Evolutionary conservation across 1,284 basidiomycete genomes (phyloP).

Genomic region (Irpex sp.): DNA sequence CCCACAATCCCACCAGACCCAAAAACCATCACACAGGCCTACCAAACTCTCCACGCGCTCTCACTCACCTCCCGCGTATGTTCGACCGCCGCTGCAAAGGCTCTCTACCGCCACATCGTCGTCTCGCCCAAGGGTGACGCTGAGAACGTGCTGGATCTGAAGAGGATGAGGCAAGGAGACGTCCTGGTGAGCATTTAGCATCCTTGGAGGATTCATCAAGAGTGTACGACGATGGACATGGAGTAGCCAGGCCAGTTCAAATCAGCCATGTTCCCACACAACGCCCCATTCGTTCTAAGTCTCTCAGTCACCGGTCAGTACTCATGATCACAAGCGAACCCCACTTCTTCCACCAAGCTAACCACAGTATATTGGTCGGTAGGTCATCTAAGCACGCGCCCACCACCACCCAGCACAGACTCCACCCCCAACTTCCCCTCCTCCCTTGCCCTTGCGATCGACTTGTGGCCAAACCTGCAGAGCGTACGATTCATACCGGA

Average conservation of each 20-base stretch:
- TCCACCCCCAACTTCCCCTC: neutral
- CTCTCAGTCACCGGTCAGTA: constrained; percentile 31
- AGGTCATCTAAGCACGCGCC: too few species aligned
- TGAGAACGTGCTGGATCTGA: neutral
- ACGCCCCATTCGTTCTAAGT: constrained; percentile 34
- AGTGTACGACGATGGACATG: neutral
- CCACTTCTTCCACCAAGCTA: neutral
- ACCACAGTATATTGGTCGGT: neutral
- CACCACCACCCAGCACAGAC: too few species aligned
- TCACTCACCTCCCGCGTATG: neutral
- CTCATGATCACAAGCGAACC: neutral
- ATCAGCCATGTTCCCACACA: constrained; percentile 35
- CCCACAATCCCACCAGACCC: neutral
- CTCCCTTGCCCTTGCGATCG: neutral
- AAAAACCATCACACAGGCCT: neutral
- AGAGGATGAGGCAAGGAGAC: neutral
- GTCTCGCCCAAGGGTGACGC: neutral
- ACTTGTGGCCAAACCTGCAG: neutral
- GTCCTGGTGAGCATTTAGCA: neutral
- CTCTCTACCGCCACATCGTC: neutral
- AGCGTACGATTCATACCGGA: neutral
- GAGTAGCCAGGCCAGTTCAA: constrained; percentile 17
- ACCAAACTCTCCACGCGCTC: neutral
- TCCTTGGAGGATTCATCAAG: too few species aligned
- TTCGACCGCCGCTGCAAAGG: neutral